Evolutionary conservation across 139 green algal species (phyloP).

Genomic region (Coccomyxa sp.): DNA sequence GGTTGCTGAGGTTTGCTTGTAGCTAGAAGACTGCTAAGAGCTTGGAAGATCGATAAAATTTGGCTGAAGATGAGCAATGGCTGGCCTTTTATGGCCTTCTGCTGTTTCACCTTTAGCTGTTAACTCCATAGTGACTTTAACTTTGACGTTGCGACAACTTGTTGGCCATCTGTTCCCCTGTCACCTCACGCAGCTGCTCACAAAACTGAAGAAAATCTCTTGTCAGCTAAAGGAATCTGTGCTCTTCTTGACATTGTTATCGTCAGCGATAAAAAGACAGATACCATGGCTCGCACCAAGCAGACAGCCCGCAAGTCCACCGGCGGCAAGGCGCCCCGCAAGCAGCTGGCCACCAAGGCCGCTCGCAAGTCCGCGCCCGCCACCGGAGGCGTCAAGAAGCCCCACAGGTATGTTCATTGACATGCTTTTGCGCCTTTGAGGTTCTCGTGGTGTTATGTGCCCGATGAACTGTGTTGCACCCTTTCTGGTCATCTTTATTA

Average conservation of each 20-base stretch:
- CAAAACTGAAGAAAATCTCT: neutral
- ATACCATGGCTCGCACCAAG: constrained; percentile 91
- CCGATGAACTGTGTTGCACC: neutral
- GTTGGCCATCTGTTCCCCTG: too few species aligned
- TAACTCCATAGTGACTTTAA: neutral
- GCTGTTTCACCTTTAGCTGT: neutral
- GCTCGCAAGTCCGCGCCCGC: constrained; percentile 65
- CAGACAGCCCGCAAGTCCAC: constrained; percentile 91
- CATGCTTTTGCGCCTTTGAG: neutral
- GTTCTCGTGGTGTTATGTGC: neutral
- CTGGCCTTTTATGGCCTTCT: neutral
- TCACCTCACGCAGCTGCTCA: neutral
- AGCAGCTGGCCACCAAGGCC: constrained; percentile 94
- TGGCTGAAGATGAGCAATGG: neutral
- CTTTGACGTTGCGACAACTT: neutral
- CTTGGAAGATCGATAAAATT: neutral
- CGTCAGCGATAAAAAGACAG: neutral
- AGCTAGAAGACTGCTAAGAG: neutral
- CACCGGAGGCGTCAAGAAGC: constrained; percentile 68
- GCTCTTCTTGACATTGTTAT: neutral
- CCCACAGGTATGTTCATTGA: constrained; percentile 23
- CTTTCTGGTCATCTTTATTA: neutral
- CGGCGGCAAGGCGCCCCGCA: constrained; percentile 85
- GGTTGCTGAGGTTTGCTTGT: constrained; percentile 22
- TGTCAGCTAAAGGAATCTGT: neutral